phyloP scores from a whole-genome alignment of 768 basidiomycete species.

The Rhodocollybia butyracea region DNA sequence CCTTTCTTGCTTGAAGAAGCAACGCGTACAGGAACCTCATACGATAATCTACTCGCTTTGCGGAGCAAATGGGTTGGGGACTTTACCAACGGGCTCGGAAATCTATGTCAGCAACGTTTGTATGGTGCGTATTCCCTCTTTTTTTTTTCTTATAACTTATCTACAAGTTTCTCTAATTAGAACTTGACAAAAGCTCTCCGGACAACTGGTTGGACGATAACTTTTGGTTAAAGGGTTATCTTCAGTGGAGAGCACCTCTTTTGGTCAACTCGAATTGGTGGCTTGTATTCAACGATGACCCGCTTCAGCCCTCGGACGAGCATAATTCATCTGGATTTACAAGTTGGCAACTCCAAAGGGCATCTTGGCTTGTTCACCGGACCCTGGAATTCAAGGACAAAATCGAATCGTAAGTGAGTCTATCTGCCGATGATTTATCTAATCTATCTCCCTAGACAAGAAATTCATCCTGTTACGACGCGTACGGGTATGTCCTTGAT shows the following conservation, averaged over 20 bases:
- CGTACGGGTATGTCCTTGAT: slow-evolving; percentile 49
- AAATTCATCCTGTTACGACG: slow-evolving; percentile 66
- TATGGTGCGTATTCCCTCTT: slow-evolving; percentile 45
- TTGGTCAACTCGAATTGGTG: slow-evolving; percentile 96
- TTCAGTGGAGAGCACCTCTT: slow-evolving; percentile 82
- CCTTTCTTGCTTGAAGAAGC: slow-evolving; percentile 81
- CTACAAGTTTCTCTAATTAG: slow-evolving; percentile 32
- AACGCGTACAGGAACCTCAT: slow-evolving; percentile 48
- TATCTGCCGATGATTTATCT: background rate
- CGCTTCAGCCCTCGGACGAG: slow-evolving; percentile 12
- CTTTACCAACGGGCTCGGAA: slow-evolving; percentile 70
- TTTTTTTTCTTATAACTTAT: slow-evolving; percentile 13
- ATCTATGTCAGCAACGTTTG: slow-evolving; percentile 66
- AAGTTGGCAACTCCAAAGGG: slow-evolving; percentile 81
- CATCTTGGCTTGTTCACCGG: slow-evolving; percentile 77
- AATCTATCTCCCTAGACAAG: slow-evolving; percentile 45
- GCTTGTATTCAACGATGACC: slow-evolving; percentile 81
- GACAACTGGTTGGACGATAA: slow-evolving; percentile 95
- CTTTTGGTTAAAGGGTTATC: slow-evolving; percentile 87
- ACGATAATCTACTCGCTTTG: slow-evolving; percentile 47
- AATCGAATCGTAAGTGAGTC: slow-evolving; percentile 50
- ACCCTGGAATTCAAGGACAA: slow-evolving; percentile 69
- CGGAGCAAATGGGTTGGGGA: slow-evolving; percentile 61
- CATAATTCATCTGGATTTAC: slow-evolving; percentile 37
- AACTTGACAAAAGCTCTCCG: slow-evolving; percentile 78